Conservation (phyloP, 176 grass and related monocot species). For the Phoenix roebelenii region DNA sequence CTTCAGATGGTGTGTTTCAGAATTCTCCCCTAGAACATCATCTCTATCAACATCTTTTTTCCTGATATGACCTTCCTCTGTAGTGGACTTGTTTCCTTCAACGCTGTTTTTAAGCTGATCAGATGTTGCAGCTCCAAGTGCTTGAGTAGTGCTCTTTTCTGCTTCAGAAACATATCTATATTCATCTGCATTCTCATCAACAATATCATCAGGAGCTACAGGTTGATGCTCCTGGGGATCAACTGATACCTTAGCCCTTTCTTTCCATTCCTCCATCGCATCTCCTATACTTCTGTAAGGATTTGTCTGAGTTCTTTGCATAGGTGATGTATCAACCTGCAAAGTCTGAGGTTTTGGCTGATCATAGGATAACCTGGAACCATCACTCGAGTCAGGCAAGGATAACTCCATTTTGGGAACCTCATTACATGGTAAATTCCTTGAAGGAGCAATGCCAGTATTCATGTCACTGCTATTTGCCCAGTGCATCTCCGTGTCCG, state of each 20-base stretch:
- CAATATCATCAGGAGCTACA: constrained; percentile 36
- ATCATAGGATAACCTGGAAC: constrained; percentile 54
- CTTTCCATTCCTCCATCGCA: constrained; percentile 92
- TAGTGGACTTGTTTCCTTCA: constrained; percentile 33
- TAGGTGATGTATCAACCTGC: constrained; percentile 39
- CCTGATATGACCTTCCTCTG: constrained; percentile 38
- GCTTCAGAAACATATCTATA: constrained; percentile 64
- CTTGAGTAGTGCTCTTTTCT: constrained; percentile 84
- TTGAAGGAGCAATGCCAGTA: constrained; percentile 46
- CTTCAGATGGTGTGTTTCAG: constrained; percentile 43
- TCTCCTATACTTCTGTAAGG: constrained; percentile 84
- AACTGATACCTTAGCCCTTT: constrained; percentile 69
- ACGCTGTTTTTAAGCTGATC: constrained; percentile 51
- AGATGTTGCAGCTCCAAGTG: constrained; percentile 69
- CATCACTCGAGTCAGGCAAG: constrained; percentile 47
- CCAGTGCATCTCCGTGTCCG: constrained; percentile 48
- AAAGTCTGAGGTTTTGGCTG: constrained; percentile 36
- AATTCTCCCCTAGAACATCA: constrained; percentile 29
- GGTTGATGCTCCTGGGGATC: constrained; percentile 59
- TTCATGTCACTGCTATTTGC: constrained; percentile 62
- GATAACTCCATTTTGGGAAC: constrained; percentile 51
- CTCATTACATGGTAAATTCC: constrained; percentile 56
- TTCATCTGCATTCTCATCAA: constrained; percentile 62
- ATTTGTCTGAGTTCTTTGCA: constrained; percentile 55
- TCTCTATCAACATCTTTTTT: constrained; percentile 28